Base-by-base conservation (phyloP, 2,329 filamentous ascomycete genomes). In the Pseudogymnoascus sp. region DNA sequence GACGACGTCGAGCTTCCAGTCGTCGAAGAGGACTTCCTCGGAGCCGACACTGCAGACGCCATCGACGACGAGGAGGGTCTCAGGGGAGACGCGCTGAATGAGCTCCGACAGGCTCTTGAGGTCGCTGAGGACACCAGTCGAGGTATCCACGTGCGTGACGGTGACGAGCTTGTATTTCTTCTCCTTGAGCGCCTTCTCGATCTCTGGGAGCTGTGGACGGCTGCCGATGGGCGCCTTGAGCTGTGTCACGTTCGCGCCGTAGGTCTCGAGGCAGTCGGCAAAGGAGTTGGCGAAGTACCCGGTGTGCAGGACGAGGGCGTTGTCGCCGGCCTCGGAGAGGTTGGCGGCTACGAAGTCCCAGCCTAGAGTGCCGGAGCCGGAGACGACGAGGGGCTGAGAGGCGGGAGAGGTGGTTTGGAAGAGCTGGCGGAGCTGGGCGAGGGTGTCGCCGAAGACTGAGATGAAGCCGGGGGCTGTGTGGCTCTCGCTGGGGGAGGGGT, bases 321-420 rank as follows among this genome's bases (percentile, higher is more conserved):
- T 85, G 72, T 99, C 94, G 64, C 90, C 92, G 60, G 87, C 83
- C 79, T 99, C 93, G 65, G 91, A 83, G 66, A 99, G 79, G 79
- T 97, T 99, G 69, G 92, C 88, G n/a, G 92, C 89, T 52, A 97
- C 92, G 64, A 97, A 79, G 74, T 99, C 94, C 94, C 94, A 99
- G 65, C 94, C 94, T 6, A 99, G 82, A 19, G 94, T 99, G 63
- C 94, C 94, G 61, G 92, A 97, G 66, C 94, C 94, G 68, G 91
- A 92, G 74, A 99, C 85, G 74, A 97, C 84, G 73, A 97, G 95
- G 41, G 94, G 92, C 76, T 99, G 94, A 29, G 92, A 86, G 58
- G 85, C 77, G 60, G 92, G 82, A 72, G 92, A 84, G 71, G 87
- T 88, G 69, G 91, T 93, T 78, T 96, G 91, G 84, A 99, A 96